Conservation (phyloP, 805 yeast species). For the Hanseniaspora lindneri region DNA sequence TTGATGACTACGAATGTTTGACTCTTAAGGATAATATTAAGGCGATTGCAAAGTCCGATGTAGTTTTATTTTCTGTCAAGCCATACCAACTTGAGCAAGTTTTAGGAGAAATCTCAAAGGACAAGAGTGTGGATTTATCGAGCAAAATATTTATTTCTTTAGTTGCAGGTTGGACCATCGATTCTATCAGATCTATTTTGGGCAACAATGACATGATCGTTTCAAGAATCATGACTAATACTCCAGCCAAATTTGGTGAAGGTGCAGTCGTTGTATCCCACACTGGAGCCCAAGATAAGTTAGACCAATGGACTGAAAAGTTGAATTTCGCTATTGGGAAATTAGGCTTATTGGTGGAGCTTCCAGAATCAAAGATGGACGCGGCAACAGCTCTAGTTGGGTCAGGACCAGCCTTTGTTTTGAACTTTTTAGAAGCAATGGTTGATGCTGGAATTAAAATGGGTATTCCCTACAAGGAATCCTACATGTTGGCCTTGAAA, state of each 20-base stretch:
- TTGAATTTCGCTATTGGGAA: constrained; percentile 18
- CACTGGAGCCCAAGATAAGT: constrained; percentile 38
- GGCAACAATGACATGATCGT: constrained; percentile 27
- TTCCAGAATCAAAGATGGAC: constrained; percentile 89
- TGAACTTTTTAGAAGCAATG: constrained; percentile 79
- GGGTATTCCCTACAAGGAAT: constrained; percentile 82
- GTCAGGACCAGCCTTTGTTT: constrained; percentile 90
- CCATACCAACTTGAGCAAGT: constrained; percentile 67
- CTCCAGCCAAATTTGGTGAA: constrained; percentile 84
- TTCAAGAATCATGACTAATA: constrained; percentile 94
- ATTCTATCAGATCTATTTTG: constrained; percentile 36
- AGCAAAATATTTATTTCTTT: constrained; percentile 49
- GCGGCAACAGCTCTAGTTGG: constrained; percentile 93
- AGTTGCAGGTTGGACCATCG: constrained; percentile 86
- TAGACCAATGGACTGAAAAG: constrained; percentile 29
- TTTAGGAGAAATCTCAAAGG: constrained; percentile 27
- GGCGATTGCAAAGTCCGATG: constrained; percentile 54
- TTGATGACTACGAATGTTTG: constrained; percentile 26
- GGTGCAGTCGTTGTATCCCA: constrained; percentile 92
- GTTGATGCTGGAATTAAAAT: constrained; percentile 88
- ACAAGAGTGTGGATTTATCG: not conserved
- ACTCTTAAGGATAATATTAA: constrained; percentile 32
- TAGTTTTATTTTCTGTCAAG: constrained; percentile 75
- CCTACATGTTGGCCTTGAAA: constrained; percentile 79
- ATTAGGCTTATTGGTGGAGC: constrained; percentile 31